Evolutionary conservation across 306 rosid species (phyloP), one percentile per base, ranked within the genome.

Genomic region (Lagenaria siceraria): DNA sequence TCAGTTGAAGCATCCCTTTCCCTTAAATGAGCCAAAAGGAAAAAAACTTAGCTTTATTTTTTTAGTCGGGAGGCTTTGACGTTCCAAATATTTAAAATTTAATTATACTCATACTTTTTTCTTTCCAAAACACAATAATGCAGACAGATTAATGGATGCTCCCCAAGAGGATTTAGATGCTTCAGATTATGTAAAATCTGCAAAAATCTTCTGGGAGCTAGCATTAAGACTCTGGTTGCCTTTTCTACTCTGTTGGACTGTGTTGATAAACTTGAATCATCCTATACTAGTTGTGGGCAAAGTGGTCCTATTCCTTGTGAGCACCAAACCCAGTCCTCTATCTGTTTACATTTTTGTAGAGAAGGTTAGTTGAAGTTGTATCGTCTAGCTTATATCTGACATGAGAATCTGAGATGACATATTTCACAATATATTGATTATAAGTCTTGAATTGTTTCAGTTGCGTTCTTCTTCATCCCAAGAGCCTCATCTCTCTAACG

Each of bases 311-410:
- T 87, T 92, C 84, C 90, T 92, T 72, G 82, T 88, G 24, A 84
- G 86, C 87, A 90, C 96, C 52, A 92, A 87, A 80, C 93, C 97
- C 25, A 82, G 80, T 81, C 93, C 96, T 73, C 87, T 88, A 75
- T 90, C 97, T 5, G 96, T 90, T 42, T 92, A 92, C 86, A 59
- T 86, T 59, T 85, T 66, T 62, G 88, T 92, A 78, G 90, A 90
- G 63, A 85, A 89, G 96, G 94, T 92, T 31, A 79, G 84, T 36
- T 38, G 63, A 40, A 83, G 6, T 82, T 66, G 58, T 48, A n/a
- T 8, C 29, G 22, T 10, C 29, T 46, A 80, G 46, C 51, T 5
- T 80, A 17, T 80, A 10, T 46, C 51, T 46, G 51, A 46, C 15
- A 14, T 31, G 25, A 33, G 46, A 31, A 55, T 55, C 61, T 64